Base-by-base conservation (phyloP, 441 rosid genomes). In the Eruca vesicaria region DNA sequence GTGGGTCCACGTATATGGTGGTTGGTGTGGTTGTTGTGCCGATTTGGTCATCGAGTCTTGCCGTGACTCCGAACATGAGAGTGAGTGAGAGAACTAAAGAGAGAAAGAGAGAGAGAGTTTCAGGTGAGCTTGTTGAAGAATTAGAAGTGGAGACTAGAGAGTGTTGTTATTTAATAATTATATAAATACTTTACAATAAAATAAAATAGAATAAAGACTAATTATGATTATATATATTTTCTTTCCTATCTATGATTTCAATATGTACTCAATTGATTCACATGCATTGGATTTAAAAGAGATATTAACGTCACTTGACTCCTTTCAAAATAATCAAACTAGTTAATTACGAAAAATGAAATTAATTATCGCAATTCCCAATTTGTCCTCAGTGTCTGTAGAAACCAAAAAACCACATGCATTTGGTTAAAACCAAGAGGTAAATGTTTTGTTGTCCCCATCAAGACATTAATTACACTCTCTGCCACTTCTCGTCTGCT, bases 1-100 rank as follows among this genome's bases (percentile, higher is more conserved):
- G 35, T 68, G 78, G 81, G 33, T 78, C 82, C 36, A 72, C 73
- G 80, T 69, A n/a, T 82, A 86, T 38, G 84, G 80, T 73, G 84
- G 72, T 67, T 74, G 80, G 48, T 73, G 71, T 66, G 70, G 82
- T 50, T 69, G 83, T 38, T 79, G 87, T 66, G 79, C 80, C 38
- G 75, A 71, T 64, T 75, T 80, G 85, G 45, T 84, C 85, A 67
- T 83, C 77, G 75, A 77, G 65, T 43, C 77, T 76, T 52, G 70
- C 82, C 77, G 74, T 83, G 63, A 68, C 41, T 74, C 74, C 45
- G 16, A 72, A 53, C 81, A 63, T 81, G 63, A 21, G 59, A 32
- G 55, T 33, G 16, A 62, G 66, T 35, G 66, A 62, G 66, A 28
- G 63, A 56, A 38, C 7, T 8, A 76, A 58, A 63, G 70, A 62